Evolutionary conservation across 257 asterid species (phyloP).

Genomic region (Ocimum tenuiflorum): DNA sequence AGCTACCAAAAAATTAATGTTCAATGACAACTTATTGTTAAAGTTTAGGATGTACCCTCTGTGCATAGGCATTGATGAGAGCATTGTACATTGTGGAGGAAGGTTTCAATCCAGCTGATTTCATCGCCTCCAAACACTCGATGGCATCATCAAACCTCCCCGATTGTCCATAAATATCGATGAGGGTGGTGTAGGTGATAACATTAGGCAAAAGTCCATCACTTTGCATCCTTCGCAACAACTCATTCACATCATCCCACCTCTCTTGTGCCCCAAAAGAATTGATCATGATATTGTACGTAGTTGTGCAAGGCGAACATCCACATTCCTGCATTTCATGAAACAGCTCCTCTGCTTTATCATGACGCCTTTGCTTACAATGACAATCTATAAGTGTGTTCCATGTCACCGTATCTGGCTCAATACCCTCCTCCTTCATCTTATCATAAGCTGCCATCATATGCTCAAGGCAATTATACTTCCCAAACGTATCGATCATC

Average conservation of each 20-base stretch:
- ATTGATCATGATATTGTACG: slow-evolving; percentile 84
- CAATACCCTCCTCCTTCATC: slow-evolving; percentile 74
- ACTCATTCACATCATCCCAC: slow-evolving; percentile 77
- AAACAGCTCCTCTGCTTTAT: slow-evolving; percentile 60
- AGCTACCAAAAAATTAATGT: neutral
- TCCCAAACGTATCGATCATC: slow-evolving; percentile 90
- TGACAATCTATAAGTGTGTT: slow-evolving; percentile 89
- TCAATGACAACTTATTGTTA: neutral
- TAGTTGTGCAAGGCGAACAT: slow-evolving; percentile 66
- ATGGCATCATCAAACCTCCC: slow-evolving; percentile 84
- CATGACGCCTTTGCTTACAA: slow-evolving; percentile 66
- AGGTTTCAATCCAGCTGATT: slow-evolving; percentile 77
- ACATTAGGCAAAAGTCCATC: slow-evolving; percentile 79
- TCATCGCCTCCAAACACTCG: slow-evolving; percentile 93
- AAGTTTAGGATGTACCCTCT: slow-evolving; percentile 46
- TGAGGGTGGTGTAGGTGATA: slow-evolving; percentile 84
- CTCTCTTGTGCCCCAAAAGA: slow-evolving; percentile 73
- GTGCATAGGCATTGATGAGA: slow-evolving; percentile 93
- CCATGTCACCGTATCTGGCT: slow-evolving; percentile 84
- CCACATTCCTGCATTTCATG: slow-evolving; percentile 65
- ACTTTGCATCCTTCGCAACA: slow-evolving; percentile 66
- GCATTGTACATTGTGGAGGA: slow-evolving; percentile 93
- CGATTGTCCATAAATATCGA: slow-evolving; percentile 78
- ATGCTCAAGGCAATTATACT: slow-evolving; percentile 77
- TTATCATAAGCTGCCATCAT: slow-evolving; percentile 73